Conservation (phyloP, 441 rosid genomes). For the Sinapis alba region DNA sequence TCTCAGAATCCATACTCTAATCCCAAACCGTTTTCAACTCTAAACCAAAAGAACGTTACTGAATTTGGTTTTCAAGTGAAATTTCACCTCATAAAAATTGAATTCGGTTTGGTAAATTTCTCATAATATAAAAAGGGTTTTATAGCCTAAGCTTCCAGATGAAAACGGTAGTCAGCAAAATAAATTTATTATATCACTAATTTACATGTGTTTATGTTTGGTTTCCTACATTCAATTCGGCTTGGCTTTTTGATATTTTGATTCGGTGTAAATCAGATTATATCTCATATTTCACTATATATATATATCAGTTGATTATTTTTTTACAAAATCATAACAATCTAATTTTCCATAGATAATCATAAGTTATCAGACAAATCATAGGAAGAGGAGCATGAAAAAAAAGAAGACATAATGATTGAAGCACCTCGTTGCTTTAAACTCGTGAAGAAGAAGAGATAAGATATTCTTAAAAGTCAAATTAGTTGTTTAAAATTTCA, state of each 20-base stretch:
- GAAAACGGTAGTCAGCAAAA: background rate
- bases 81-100: background rate
- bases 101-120: background rate
- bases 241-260: background rate
- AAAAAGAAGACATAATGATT: slow-evolving; percentile 34
- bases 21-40: background rate
- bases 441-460: slow-evolving; percentile 33
- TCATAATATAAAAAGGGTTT: background rate
- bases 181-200: background rate
- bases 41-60: background rate
- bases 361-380: slow-evolving; percentile 8
- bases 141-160: background rate
- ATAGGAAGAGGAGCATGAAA: slow-evolving; percentile 16
- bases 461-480: slow-evolving; percentile 4
- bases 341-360: background rate
- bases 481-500: slow-evolving; percentile 6
- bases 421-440: slow-evolving; percentile 34
- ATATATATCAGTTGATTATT: background rate
- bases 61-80: background rate
- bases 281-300: background rate
- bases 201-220: background rate
- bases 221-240: background rate
- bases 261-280: background rate
- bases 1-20: background rate
- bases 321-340: background rate